Percentiles rank a stretch among this genome's conserved stretches.
phyloP scores from a whole-genome alignment of 164 flowering plant species.

The Echeveria elegans region DNA sequence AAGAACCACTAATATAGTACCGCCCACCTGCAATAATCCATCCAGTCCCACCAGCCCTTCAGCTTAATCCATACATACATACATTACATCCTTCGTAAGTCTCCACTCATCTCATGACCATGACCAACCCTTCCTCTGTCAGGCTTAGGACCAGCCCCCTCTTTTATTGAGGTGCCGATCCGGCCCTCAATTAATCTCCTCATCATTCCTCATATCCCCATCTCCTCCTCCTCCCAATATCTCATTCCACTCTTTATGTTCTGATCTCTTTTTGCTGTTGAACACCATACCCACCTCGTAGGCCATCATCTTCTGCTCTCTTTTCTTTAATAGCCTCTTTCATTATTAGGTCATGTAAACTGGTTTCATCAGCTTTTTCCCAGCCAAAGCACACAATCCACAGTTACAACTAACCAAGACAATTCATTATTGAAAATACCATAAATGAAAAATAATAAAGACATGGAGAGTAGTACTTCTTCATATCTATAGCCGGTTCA shows the following conservation, averaged over 20 bases:
- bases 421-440: not conserved
- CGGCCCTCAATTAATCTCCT: conserved; percentile 4
- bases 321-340: not conserved
- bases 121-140: conserved; percentile 16
- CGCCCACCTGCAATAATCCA: conserved; percentile 20
- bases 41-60: conserved; percentile 10
- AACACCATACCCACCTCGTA: conserved; percentile 7
- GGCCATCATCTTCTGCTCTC: not conserved
- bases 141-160: not conserved
- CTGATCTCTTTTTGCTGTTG: not conserved
- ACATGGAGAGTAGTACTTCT: not conserved
- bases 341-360: not conserved
- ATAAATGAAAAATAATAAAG: not conserved
- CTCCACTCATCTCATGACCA: conserved; percentile 15
- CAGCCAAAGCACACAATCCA: not conserved
- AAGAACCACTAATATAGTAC: conserved; percentile 11
- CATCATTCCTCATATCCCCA: not conserved
- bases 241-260: not conserved
- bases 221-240: not conserved
- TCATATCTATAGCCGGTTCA: not conserved
- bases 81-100: conserved; percentile 13
- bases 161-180: conserved; percentile 4
- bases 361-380: conserved; percentile 2
- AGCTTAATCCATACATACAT: conserved; percentile 9
- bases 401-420: not conserved